A percentile compares a stretch with the other conserved stretches of the same genome.
These are phyloP conservation scores for Clonostachys sp. DNA, from an alignment of 2,329 filamentous ascomycete genomes.

Conservation along the genomic window DNA sequence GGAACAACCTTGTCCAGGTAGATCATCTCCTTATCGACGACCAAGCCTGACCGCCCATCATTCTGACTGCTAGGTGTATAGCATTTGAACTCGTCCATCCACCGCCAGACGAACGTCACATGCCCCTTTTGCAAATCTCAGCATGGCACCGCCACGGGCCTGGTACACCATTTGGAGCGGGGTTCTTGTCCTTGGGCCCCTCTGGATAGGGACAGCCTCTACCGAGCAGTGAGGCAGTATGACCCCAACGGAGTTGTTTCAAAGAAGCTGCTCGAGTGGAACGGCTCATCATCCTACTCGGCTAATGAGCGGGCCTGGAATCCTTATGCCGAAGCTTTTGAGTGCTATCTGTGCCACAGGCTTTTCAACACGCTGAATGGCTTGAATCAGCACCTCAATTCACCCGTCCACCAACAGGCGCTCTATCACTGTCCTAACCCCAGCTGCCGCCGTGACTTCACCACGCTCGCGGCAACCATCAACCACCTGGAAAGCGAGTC, in stretches of 20 bases:
- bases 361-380: constrained; percentile 24
- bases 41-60: background rate
- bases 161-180: constrained; percentile 51
- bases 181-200: constrained; percentile 43
- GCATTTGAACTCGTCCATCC: constrained; percentile 50
- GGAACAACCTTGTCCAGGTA: constrained; percentile 1
- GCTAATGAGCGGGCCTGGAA: constrained; percentile 40
- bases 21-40: background rate
- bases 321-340: constrained; percentile 11
- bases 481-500: constrained; percentile 38
- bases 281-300: constrained; percentile 21
- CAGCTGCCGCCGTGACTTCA: constrained; percentile 28
- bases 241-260: constrained; percentile 46
- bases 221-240: constrained; percentile 32
- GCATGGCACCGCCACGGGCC: constrained; percentile 46
- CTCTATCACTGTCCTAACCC: constrained; percentile 34
- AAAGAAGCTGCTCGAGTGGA: constrained; percentile 43
- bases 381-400: constrained; percentile 51
- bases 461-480: constrained; percentile 27
- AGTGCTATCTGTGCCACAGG: constrained; percentile 38
- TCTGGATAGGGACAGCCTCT: constrained; percentile 43
- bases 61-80: constrained; percentile 14
- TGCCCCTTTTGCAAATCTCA: constrained; percentile 51
- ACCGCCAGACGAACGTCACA: constrained; percentile 32
- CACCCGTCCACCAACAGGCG: constrained; percentile 29